Conservation (phyloP, 441 rosid species). For the Eutrema salsugineum region DNA sequence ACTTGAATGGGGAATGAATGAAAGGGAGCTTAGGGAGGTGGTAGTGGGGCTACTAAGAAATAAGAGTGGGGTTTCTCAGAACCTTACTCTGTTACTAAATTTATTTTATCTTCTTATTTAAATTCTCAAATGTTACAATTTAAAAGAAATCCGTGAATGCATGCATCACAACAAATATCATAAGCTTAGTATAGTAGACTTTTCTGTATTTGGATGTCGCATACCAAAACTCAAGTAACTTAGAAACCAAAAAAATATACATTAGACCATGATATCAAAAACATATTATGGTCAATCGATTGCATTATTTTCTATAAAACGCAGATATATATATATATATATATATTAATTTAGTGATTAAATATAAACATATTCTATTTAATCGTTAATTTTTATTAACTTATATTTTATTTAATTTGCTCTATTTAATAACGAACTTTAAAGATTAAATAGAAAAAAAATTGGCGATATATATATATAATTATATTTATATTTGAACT, state of each 20-base stretch:
- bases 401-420: too few species aligned
- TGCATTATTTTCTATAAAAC: too few species aligned
- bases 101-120: not conserved
- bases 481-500: not conserved
- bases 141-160: not conserved
- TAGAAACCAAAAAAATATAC: not conserved
- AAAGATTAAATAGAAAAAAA: too few species aligned
- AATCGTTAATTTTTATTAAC: too few species aligned
- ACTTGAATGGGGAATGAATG: slow-evolving; percentile 10
- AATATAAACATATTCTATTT: too few species aligned
- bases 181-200: not conserved
- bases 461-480: too few species aligned
- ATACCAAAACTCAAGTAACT: not conserved
- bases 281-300: not conserved
- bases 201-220: not conserved
- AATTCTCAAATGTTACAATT: not conserved
- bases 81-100: slow-evolving; percentile 26
- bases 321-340: too few species aligned
- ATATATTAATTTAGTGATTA: too few species aligned
- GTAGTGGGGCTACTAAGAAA: slow-evolving; percentile 28
- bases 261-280: not conserved
- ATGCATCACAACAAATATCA: not conserved
- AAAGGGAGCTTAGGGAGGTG: not conserved
- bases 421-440: too few species aligned
- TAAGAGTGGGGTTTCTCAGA: slow-evolving; percentile 26